Percentiles rank a stretch among this genome's conserved stretches.
phyloP scores from a whole-genome alignment of 208 protist species.

The Crithidia mellificae region DNA sequence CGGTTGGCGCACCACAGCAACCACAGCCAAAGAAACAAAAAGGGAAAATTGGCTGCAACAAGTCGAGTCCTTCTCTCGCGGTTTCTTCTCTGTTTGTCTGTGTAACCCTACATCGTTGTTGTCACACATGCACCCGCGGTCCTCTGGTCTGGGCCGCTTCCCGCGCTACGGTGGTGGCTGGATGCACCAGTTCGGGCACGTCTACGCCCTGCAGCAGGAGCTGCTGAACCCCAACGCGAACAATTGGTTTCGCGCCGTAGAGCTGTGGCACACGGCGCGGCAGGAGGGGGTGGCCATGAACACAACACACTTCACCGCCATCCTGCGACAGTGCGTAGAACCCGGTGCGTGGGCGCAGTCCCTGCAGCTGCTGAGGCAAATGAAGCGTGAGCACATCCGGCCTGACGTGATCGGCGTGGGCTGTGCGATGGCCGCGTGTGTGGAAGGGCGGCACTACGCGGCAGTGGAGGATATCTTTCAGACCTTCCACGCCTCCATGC shows the following conservation, averaged over 20 bases:
- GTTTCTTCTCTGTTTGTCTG: too few relatives aligned
- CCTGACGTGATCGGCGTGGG: slow-evolving; percentile 76
- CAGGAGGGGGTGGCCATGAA: slow-evolving; percentile 83
- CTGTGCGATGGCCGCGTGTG: slow-evolving; percentile 61
- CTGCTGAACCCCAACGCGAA: slow-evolving; percentile 65
- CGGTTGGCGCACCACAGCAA: too few relatives aligned
- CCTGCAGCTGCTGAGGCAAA: slow-evolving; percentile 55
- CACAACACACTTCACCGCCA: slow-evolving; percentile 66
- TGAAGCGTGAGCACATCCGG: slow-evolving; percentile 66
- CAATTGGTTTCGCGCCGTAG: slow-evolving; percentile 82
- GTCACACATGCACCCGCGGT: slow-evolving; percentile 51
- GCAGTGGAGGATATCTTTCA: slow-evolving; percentile 64
- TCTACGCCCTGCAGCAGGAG: slow-evolving; percentile 88
- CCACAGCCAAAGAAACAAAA: too few relatives aligned
- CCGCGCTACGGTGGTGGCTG: slow-evolving; percentile 86
- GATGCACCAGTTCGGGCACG: slow-evolving; percentile 92
- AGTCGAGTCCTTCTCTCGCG: too few relatives aligned
- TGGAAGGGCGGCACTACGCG: slow-evolving; percentile 39
- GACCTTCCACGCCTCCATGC: slow-evolving; percentile 52
- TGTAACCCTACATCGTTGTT: too few relatives aligned
- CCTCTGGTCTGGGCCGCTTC: slow-evolving; percentile 65
- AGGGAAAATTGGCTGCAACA: too few relatives aligned
- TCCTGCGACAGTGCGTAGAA: slow-evolving; percentile 79
- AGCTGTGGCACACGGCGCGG: slow-evolving; percentile 84
- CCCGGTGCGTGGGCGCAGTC: slow-evolving; percentile 70